These are phyloP conservation scores for Panus rudis DNA, from an alignment of 768 basidiomycete genomes.

Conservation along the genomic window DNA sequence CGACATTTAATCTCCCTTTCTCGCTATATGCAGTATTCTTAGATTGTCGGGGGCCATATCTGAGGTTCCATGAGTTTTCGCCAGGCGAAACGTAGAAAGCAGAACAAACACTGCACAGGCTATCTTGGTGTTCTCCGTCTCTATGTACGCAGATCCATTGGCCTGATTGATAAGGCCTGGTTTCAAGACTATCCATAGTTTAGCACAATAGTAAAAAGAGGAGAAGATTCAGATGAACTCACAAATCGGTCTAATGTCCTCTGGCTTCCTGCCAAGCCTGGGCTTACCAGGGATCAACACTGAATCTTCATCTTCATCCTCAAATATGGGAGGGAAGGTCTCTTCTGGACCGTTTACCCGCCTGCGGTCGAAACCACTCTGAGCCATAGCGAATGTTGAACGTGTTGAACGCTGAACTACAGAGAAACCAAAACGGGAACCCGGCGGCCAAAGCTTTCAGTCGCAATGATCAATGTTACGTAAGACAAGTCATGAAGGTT, in stretches of 20 bases:
- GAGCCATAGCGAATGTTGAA: conserved; percentile 21
- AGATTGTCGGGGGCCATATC: conserved; percentile 82
- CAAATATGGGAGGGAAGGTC: conserved; percentile 60
- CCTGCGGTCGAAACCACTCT: conserved; percentile 70
- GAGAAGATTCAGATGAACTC: conserved; percentile 17
- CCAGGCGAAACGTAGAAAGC: conserved; percentile 7
- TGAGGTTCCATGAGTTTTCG: conserved; percentile 22
- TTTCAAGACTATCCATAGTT: conserved; percentile 59
- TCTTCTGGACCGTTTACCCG: conserved; percentile 89
- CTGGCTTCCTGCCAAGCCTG: conserved; percentile 44
- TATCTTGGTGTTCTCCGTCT: conserved; percentile 86
- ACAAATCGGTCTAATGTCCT: conserved; percentile 87
- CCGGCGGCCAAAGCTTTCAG: neutral
- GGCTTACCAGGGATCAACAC: conserved; percentile 29
- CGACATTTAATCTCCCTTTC: conserved; percentile 83
- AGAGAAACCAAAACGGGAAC: neutral
- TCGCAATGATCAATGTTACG: conserved; percentile 5
- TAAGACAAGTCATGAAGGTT: conserved; percentile 60
- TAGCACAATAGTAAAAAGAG: conserved; percentile 4
- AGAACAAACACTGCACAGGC: conserved; percentile 87
- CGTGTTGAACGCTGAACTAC: neutral
- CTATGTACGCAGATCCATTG: conserved; percentile 95
- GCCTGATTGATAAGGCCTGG: conserved; percentile 89
- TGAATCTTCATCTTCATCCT: conserved; percentile 27
- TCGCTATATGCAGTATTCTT: conserved; percentile 80